phyloP scores from a whole-genome alignment of 2,329 filamentous ascomycete genomes.

The Davidsoniella neocaledoniae region DNA sequence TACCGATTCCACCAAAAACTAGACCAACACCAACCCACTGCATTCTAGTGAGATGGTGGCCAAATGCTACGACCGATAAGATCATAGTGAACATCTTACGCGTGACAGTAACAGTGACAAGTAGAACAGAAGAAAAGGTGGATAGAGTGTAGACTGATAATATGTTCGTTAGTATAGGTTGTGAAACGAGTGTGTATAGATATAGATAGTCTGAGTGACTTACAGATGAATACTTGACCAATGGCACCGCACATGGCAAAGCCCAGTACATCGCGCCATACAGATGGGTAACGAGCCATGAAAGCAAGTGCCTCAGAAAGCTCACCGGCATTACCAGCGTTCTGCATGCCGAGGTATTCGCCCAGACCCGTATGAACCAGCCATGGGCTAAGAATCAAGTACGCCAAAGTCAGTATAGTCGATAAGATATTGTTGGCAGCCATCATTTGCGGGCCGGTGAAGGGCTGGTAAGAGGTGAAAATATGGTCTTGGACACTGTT shows the following conservation, averaged over 20 bases:
- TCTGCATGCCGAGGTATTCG: conserved; percentile 49
- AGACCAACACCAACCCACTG: conserved; percentile 87
- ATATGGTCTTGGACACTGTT: conserved; percentile 96
- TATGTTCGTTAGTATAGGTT: conserved; percentile 13
- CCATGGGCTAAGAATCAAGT: conserved; percentile 65
- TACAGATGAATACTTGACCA: conserved; percentile 90
- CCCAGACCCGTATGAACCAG: conserved; percentile 51
- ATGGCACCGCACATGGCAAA: conserved; percentile 84
- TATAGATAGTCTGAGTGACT: conserved; percentile 18
- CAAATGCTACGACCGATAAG: conserved; percentile 84
- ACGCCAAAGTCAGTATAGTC: conserved; percentile 57
- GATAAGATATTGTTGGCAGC: conserved; percentile 87
- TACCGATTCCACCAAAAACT: conserved; percentile 89
- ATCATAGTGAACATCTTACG: conserved; percentile 99
- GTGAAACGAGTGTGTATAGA: not conserved
- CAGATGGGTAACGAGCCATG: conserved; percentile 59
- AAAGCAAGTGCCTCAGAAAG: conserved; percentile 65
- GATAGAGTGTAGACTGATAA: conserved; percentile 67
- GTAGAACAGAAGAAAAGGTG: conserved; percentile 75
- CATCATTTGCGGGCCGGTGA: conserved; percentile 97
- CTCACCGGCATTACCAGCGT: conserved; percentile 54
- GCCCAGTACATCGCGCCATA: conserved; percentile 74
- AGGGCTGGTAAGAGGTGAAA: conserved; percentile 62
- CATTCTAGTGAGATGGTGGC: conserved; percentile 69
- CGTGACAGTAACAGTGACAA: conserved; percentile 93